Evolutionary conservation across 1,139 yeast genomes (phyloP).

Genomic region (Hyphopichia wangnamkhiaoensis): DNA sequence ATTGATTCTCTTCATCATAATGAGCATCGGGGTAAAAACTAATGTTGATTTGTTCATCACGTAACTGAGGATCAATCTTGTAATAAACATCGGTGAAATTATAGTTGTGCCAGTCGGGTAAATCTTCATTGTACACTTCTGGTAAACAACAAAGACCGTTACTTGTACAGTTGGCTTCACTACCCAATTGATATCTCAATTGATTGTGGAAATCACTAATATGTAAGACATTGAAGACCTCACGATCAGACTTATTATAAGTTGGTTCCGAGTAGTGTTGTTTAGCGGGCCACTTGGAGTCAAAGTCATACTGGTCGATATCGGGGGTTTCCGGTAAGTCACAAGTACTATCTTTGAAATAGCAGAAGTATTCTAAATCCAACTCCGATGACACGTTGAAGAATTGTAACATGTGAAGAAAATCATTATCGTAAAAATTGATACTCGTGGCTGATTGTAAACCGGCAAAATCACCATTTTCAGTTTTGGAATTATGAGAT

Average conservation of each 20-base stretch:
- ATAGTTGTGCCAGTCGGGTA: slow-evolving; percentile 23
- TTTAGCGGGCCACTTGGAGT: slow-evolving; percentile 35
- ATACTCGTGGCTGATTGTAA: slow-evolving; percentile 25
- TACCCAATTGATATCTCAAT: slow-evolving; percentile 54
- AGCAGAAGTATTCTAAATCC: slow-evolving; percentile 37
- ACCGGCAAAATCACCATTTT: slow-evolving; percentile 24
- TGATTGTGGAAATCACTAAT: slow-evolving; percentile 66
- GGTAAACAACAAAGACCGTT: slow-evolving; percentile 56
- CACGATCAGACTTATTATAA: slow-evolving; percentile 20
- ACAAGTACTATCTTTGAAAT: slow-evolving; percentile 27
- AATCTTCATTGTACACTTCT: slow-evolving; percentile 32
- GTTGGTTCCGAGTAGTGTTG: slow-evolving; percentile 26
- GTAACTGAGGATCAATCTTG: slow-evolving; percentile 18
- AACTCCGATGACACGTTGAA: slow-evolving; percentile 39
- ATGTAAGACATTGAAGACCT: slow-evolving; percentile 61
- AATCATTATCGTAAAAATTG: slow-evolving; percentile 42
- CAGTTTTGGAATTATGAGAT: slow-evolving; percentile 17
- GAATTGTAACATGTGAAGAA: slow-evolving; percentile 35
- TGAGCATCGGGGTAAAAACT: slow-evolving; percentile 35
- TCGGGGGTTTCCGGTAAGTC: slow-evolving; percentile 31
- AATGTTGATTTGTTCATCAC: slow-evolving; percentile 15
- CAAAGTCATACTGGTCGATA: slow-evolving; percentile 25
- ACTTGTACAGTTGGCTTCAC: slow-evolving; percentile 61
- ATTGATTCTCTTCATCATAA: slow-evolving; percentile 34
- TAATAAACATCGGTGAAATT: slow-evolving; percentile 32